Evolutionary conservation across 176 grass and related monocot species (phyloP).

Genomic region (Juncus inflexus): DNA sequence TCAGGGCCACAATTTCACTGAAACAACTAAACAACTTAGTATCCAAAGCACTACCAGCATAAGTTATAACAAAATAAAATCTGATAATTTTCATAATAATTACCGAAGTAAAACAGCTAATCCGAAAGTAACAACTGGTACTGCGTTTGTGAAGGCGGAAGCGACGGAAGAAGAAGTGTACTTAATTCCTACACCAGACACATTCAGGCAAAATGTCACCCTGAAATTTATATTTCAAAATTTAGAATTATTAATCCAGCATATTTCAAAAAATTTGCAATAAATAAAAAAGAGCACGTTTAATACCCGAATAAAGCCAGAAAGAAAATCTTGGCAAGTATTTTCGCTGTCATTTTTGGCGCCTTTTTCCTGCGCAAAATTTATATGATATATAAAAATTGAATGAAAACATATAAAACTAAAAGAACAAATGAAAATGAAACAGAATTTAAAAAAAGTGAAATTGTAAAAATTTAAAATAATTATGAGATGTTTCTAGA

Average conservation of each 20-base stretch:
- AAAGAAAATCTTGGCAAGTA: slow-evolving; percentile 14
- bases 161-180: slow-evolving; percentile 15
- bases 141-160: slow-evolving; percentile 16
- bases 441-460: not conserved
- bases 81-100: not conserved
- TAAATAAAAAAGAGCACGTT: not conserved
- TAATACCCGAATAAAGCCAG: slow-evolving; percentile 10
- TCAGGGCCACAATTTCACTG: not conserved
- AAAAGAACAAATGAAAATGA: not conserved
- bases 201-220: slow-evolving; percentile 15
- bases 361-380: slow-evolving; percentile 18
- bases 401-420: not conserved
- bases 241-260: not conserved
- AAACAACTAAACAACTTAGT: not conserved
- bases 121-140: slow-evolving; percentile 23
- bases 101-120: slow-evolving; percentile 32
- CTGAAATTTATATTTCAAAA: slow-evolving; percentile 16
- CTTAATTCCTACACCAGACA: slow-evolving; percentile 19
- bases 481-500: not conserved
- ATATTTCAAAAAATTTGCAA: not conserved
- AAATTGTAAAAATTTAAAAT: not conserved
- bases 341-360: slow-evolving; percentile 14
- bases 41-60: not conserved
- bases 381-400: slow-evolving; percentile 3
- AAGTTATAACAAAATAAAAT: too few relatives aligned